phyloP scores from a whole-genome alignment of 345 rosid species.

The Salix koriyanagi region DNA sequence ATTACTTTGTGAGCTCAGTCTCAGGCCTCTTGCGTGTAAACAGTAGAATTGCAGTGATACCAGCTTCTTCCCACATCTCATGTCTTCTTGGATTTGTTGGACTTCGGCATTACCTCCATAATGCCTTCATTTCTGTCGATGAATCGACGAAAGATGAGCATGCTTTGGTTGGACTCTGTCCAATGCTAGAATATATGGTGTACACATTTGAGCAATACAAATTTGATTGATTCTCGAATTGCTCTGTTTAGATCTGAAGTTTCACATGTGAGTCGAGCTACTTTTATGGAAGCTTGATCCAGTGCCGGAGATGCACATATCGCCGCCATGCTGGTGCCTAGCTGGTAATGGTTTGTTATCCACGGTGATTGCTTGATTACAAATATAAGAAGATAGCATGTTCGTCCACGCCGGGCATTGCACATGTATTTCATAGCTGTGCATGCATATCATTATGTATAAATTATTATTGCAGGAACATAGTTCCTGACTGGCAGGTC shows the following conservation, averaged over 20 bases:
- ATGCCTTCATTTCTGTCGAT: background rate
- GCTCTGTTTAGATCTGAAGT: background rate
- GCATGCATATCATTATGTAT: background rate
- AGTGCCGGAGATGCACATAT: background rate
- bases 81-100: background rate
- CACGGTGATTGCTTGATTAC: background rate
- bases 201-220: background rate
- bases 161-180: background rate
- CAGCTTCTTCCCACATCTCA: background rate
- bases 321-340: background rate
- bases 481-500: slow-evolving; percentile 5
- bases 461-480: background rate
- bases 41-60: background rate
- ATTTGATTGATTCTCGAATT: background rate
- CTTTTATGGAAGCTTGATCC: background rate
- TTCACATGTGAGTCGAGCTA: background rate
- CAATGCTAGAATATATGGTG: background rate
- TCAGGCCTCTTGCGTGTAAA: background rate
- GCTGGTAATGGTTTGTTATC: background rate
- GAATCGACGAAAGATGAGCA: background rate
- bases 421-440: background rate
- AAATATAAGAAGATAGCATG: background rate
- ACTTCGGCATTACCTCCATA: background rate
- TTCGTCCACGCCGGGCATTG: background rate
- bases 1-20: background rate